phyloP scores from a whole-genome alignment of 78 protist genomes.

The Polysphondylium violaceum region DNA sequence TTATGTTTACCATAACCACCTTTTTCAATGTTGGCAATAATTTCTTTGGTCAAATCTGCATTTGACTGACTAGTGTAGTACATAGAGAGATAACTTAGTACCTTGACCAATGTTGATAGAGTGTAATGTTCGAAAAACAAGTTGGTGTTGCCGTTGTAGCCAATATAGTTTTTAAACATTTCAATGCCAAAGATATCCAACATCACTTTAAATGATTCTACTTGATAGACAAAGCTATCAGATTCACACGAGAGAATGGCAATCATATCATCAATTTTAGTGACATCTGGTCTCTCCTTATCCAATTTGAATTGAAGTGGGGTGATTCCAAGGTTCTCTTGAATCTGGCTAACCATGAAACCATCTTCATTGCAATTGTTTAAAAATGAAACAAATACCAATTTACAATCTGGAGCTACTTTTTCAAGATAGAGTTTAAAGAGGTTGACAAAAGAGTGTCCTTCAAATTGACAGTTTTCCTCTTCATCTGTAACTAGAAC shows the following conservation, averaged over 20 bases:
- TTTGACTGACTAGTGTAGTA: no score
- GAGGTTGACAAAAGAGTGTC: slow-evolving; percentile 8
- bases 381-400: slow-evolving; percentile 76
- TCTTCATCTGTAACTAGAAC: slow-evolving; percentile 63
- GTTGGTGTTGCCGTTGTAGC: no score
- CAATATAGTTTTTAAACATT: not conserved
- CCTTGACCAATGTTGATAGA: no score
- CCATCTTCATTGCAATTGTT: not conserved
- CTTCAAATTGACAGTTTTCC: slow-evolving; percentile 32
- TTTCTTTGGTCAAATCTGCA: no score
- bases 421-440: slow-evolving; percentile 34
- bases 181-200: not conserved
- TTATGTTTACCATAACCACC: no score
- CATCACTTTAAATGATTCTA: slow-evolving; percentile 7
- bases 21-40: no score
- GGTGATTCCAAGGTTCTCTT: not conserved
- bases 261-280: slow-evolving; percentile 47
- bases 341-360: not conserved
- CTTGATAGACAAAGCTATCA: slow-evolving; percentile 6
- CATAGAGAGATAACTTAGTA: no score
- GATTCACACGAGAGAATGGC: slow-evolving; percentile 56
- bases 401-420: slow-evolving; percentile 56
- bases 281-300: slow-evolving; percentile 44
- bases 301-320: slow-evolving; percentile 37
- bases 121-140: no score